Base-by-base conservation (phyloP, 2,329 filamentous ascomycete species). In the Hirsutella minnesotensis region DNA sequence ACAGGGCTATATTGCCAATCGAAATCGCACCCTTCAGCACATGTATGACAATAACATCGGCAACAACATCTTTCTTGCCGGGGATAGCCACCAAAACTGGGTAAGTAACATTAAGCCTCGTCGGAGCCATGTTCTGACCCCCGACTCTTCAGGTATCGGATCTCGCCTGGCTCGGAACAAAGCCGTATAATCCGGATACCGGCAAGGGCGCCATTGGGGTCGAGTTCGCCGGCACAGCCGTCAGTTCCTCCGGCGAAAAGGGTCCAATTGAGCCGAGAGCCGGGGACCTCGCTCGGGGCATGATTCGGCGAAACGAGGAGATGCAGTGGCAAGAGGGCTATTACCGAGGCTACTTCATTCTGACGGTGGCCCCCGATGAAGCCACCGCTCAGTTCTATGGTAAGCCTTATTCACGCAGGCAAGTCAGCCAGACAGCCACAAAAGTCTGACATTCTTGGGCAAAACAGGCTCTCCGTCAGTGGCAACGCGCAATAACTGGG, bases 301-400 rank as follows among this genome's bases (percentile, higher is more conserved):
- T 29, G 64, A 68, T 48, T 55, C 55, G 36, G 60, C 67, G 51
- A 19, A 86, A 84, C 57, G 61, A 66, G 1, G 79, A 83, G 57
- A 64, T 87, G 38, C 78, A 83, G 53, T 87, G 81, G 83, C 76
- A 81, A 51, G 82, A 86, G 44, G 58, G 79, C 8, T 86, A 83
- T 57, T 87, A 86, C 58, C 70, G 82, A 16, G 83, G 83, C 1
- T 87, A 87, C 62, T 86, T 78, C 50, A 73, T 82, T 53, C 63
- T 86, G 34, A 69, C 72, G 39, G 64, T 84, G 43, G 67, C 63
- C 18, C 67, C 73, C 19, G 66, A 79, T 10, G 63, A 71, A 37
- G 67, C 83, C 2, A 65, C 73, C n/a, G 81, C 81, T 0, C 66
- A 68, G 12, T 87, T 72, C 61, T 87, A 79, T 50, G 82, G 78